These are phyloP conservation scores for Trichoderma guizhouense DNA, from an alignment of 2,329 filamentous ascomycete genomes.

Conservation along the genomic window DNA sequence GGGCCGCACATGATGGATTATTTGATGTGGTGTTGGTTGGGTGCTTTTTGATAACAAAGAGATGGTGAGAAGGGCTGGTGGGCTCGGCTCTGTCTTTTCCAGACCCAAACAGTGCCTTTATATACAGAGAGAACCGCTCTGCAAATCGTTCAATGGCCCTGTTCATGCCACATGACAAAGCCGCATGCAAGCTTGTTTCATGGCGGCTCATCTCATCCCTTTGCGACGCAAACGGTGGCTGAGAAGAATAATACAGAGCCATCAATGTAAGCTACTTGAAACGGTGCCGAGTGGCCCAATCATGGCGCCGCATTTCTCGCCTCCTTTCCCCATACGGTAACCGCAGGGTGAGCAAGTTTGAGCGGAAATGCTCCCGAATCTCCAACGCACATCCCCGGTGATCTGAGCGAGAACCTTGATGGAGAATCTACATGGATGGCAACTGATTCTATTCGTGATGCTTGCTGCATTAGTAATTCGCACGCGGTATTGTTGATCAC, in stretches of 20 bases:
- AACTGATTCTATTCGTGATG: not conserved
- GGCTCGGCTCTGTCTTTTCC: not conserved
- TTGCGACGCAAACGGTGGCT: not conserved
- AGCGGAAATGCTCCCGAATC: slow-evolving; percentile 29
- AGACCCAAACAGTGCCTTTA: not conserved
- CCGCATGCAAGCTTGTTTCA: slow-evolving; percentile 8
- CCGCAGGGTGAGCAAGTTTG: slow-evolving; percentile 35
- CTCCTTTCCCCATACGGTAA: slow-evolving; percentile 28
- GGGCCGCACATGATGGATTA: slow-evolving; percentile 43
- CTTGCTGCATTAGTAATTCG: not conserved
- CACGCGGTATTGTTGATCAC: not conserved
- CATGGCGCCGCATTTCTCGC: slow-evolving; percentile 23
- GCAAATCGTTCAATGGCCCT: not conserved
- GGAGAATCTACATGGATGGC: not conserved
- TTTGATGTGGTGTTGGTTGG: not conserved
- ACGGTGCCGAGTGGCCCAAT: slow-evolving; percentile 27
- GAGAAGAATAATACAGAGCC: not conserved
- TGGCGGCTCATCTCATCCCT: not conserved
- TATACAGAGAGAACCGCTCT: not conserved
- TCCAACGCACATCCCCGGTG: not conserved
- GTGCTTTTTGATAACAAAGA: not conserved
- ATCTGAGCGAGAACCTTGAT: not conserved
- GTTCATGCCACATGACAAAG: not conserved
- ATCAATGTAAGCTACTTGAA: not conserved
- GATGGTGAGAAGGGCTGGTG: not conserved